A percentile compares a stretch with the other conserved stretches of the same genome.
phyloP scores from a whole-genome alignment of 192 early-diverging fungal genomes.

The Entomortierella chlamydospora region DNA sequence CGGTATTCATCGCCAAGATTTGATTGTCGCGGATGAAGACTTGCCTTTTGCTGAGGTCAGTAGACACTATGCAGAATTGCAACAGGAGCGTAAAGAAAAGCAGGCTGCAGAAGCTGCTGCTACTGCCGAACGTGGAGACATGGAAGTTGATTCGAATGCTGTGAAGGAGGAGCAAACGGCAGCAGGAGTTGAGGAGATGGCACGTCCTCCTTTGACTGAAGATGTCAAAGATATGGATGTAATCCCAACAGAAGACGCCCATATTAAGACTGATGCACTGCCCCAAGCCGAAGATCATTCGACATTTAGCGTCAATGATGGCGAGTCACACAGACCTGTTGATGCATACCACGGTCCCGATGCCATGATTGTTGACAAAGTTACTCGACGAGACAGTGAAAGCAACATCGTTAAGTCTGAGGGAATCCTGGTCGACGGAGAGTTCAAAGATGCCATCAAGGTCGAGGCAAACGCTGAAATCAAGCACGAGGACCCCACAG shows the following conservation, averaged over 20 bases:
- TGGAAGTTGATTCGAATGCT: constrained; percentile 17
- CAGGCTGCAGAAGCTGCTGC: constrained; percentile 12
- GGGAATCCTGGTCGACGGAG: neutral
- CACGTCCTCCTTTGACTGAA: neutral
- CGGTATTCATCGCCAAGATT: constrained; percentile 74
- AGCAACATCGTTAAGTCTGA: neutral
- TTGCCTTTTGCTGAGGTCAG: constrained; percentile 62
- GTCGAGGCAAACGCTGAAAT: neutral
- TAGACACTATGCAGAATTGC: constrained; percentile 31
- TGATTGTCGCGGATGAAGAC: constrained; percentile 70
- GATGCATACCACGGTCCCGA: no score
- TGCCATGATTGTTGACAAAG: neutral
- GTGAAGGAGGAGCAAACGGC: constrained; percentile 11
- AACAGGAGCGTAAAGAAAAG: constrained; percentile 24
- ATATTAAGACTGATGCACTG: neutral
- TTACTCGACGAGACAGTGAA: neutral
- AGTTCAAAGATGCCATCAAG: neutral
- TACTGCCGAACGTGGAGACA: constrained; percentile 22
- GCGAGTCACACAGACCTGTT: no score
- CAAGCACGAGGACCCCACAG: constrained; percentile 1
- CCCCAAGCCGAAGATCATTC: neutral
- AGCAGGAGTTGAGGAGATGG: neutral
- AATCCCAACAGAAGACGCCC: neutral
- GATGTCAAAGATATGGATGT: constrained; percentile 22
- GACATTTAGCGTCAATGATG: neutral